Evolutionary conservation across 495 filamentous ascomycete species (phyloP).

Genomic region (Parachaetomium inaequale): DNA sequence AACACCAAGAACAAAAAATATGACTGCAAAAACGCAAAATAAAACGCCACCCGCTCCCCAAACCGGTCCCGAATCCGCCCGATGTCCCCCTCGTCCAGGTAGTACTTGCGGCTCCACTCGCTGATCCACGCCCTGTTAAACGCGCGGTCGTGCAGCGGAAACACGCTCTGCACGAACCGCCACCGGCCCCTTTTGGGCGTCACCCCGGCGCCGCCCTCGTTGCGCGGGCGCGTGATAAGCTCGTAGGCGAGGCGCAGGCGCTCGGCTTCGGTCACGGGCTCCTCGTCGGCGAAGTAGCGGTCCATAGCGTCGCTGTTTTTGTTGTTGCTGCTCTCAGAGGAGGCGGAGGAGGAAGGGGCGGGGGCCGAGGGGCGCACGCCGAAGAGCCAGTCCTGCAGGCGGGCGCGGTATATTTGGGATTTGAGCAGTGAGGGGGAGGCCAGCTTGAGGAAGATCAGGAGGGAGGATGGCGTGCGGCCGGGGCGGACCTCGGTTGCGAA

Average conservation of each 20-base stretch:
- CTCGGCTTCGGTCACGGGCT: conserved; percentile 83
- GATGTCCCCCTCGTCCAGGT: conserved; percentile 72
- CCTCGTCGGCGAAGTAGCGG: conserved; percentile 55
- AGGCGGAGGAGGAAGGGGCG: conserved; percentile 57
- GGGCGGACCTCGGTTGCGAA: conserved; percentile 81
- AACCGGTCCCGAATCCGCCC: conserved; percentile 82
- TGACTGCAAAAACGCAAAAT: conserved; percentile 92
- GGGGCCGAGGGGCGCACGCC: conserved; percentile 79
- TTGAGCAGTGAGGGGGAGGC: conserved; percentile 61
- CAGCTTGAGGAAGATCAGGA: conserved; percentile 81
- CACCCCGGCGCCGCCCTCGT: conserved; percentile 87
- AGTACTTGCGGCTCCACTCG: conserved; percentile 78
- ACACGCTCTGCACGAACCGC: conserved; percentile 79
- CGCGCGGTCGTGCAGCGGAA: conserved; percentile 80
- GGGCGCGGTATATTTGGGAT: conserved; percentile 62
- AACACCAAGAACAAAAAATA: conserved; percentile 86
- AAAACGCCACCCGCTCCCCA: conserved; percentile 92
- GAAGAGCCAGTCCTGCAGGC: conserved; percentile 94
- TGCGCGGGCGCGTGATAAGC: conserved; percentile 75
- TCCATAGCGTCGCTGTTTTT: conserved; percentile 21
- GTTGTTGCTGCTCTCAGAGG: not conserved
- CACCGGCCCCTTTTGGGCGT: conserved; percentile 64
- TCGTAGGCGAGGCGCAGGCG: conserved; percentile 78
- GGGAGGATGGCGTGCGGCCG: conserved; percentile 67
- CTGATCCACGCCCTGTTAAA: conserved; percentile 92